Evolutionary conservation across 257 asterid genomes (phyloP).

Genomic region (Salvia miltiorrhiza): DNA sequence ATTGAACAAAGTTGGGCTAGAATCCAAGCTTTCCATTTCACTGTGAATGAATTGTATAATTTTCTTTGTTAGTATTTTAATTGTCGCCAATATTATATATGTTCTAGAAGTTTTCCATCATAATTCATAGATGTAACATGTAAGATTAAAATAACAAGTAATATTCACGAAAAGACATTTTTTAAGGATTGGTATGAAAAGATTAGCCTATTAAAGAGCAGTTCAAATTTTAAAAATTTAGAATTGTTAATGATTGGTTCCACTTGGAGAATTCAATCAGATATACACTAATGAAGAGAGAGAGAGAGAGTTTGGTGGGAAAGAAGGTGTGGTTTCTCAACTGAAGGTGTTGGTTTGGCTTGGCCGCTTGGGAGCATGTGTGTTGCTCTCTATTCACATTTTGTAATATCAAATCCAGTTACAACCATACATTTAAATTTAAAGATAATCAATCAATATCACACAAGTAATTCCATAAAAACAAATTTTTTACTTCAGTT

Average conservation of each 20-base stretch:
- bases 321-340: not conserved
- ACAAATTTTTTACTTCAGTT: too few relatives aligned
- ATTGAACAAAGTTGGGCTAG: not conserved
- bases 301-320: conserved; percentile 26
- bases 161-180: not conserved
- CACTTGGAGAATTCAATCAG: conserved; percentile 5
- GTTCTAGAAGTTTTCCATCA: not conserved
- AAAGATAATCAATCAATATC: too few relatives aligned
- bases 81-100: not conserved
- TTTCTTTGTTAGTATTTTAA: not conserved
- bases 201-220: not conserved
- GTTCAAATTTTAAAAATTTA: not conserved
- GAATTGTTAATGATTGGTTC: conserved; percentile 11
- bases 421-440: too few relatives aligned
- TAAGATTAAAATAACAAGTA: not conserved
- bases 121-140: not conserved
- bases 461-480: too few relatives aligned
- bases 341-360: conserved; percentile 10
- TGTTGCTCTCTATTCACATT: not conserved
- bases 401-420: too few relatives aligned
- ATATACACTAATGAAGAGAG: not conserved
- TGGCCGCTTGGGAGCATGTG: conserved; percentile 4
- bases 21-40: not conserved
- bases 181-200: not conserved
- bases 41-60: not conserved